phyloP scores from a whole-genome alignment of 805 yeast species.

The Torulaspora gathmanii region DNA sequence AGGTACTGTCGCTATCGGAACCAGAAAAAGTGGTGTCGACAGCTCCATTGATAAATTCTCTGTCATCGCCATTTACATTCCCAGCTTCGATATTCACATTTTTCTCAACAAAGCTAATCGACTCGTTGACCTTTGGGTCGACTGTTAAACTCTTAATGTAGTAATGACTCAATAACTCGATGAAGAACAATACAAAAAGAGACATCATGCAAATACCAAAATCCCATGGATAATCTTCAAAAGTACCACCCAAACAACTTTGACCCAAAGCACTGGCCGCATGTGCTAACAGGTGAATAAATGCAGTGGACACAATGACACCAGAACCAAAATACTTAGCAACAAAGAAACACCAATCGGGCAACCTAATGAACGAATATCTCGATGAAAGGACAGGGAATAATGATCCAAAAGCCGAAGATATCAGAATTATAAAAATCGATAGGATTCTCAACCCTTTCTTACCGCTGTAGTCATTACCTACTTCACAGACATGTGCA shows the following conservation, averaged over 20 bases:
- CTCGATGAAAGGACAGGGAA: slow-evolving; percentile 60
- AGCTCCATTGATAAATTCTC: background rate
- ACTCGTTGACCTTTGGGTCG: background rate
- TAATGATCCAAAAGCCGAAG: slow-evolving; percentile 55
- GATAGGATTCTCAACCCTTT: slow-evolving; percentile 49
- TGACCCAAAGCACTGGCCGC: slow-evolving; percentile 55
- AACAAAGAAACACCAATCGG: slow-evolving; percentile 57
- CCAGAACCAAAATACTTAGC: slow-evolving; percentile 81
- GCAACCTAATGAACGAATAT: slow-evolving; percentile 54
- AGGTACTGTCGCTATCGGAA: background rate
- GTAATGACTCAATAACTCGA: slow-evolving; percentile 46
- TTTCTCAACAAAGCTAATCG: background rate
- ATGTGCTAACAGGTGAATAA: slow-evolving; percentile 67
- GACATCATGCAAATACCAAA: slow-evolving; percentile 50
- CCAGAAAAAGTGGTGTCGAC: background rate
- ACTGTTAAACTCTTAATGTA: slow-evolving; percentile 33
- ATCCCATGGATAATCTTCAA: slow-evolving; percentile 52
- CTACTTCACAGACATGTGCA: slow-evolving; percentile 34
- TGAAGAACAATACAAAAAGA: slow-evolving; percentile 42
- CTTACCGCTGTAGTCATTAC: slow-evolving; percentile 44
- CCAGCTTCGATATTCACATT: background rate
- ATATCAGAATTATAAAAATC: slow-evolving; percentile 54
- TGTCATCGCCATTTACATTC: background rate
- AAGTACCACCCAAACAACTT: slow-evolving; percentile 60
- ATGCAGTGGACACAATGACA: slow-evolving; percentile 76